Percentiles rank a stretch among this genome's conserved stretches.
These are phyloP conservation scores for Sphaerulina vaccinii DNA, from an alignment of 2,329 filamentous ascomycete genomes.

Conservation along the genomic window DNA sequence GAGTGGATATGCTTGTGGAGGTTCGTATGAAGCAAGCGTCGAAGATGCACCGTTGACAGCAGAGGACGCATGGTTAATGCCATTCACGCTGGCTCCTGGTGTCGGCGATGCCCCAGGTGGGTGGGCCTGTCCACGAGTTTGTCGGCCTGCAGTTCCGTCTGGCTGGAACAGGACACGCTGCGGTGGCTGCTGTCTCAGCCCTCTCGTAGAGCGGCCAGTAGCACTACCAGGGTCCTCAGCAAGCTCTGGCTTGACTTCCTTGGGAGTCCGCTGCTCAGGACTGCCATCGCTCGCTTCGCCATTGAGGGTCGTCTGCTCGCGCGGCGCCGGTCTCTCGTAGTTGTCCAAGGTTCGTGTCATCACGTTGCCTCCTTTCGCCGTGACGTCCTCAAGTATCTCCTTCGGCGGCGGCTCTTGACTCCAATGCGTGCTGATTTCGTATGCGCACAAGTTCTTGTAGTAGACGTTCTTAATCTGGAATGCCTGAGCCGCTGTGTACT, in stretches of 20 bases:
- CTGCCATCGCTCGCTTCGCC: constrained; percentile 53
- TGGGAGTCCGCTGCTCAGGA: constrained; percentile 51
- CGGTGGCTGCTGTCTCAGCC: constrained; percentile 71
- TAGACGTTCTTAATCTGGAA: constrained; percentile 85
- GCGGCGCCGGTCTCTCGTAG: constrained; percentile 55
- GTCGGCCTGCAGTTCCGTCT: constrained; percentile 65
- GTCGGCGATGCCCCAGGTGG: constrained; percentile 42
- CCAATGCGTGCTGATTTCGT: constrained; percentile 77
- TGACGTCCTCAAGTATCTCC: constrained; percentile 77
- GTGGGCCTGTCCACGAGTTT: constrained; percentile 54
- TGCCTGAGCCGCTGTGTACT: constrained; percentile 77
- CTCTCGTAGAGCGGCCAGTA: constrained; percentile 35
- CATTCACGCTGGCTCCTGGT: constrained; percentile 52
- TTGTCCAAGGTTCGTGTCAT: constrained; percentile 76
- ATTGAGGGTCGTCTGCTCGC: constrained; percentile 50
- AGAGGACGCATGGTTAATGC: constrained; percentile 38
- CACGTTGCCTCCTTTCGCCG: constrained; percentile 79
- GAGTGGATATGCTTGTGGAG: constrained; percentile 60
- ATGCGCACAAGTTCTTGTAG: constrained; percentile 82
- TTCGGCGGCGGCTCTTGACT: constrained; percentile 79
- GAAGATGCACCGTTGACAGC: constrained; percentile 40
- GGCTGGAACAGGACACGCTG: constrained; percentile 83
- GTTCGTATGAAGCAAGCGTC: constrained; percentile 68
- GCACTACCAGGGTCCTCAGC: constrained; percentile 50
- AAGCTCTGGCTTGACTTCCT: constrained; percentile 50